These are phyloP conservation scores for Solanum tacnaense DNA, from an alignment of 257 asterid genomes.

Conservation along the genomic window DNA sequence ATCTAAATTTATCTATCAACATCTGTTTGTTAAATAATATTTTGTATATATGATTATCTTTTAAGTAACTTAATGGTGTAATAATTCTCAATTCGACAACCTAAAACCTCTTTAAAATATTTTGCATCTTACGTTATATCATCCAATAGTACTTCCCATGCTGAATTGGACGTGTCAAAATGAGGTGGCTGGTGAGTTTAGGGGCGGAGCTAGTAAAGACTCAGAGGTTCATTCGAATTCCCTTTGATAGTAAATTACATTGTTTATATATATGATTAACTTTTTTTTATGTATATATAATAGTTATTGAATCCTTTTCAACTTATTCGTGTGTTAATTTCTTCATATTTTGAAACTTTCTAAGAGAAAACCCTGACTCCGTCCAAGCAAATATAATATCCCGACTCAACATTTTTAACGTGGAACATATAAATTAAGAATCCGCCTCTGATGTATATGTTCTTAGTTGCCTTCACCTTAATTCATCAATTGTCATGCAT, in stretches of 20 bases:
- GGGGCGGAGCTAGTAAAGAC: background rate
- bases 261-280: no score
- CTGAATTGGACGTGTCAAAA: background rate
- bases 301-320: no score
- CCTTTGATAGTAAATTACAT: no score
- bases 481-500: background rate
- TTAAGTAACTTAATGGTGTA: background rate
- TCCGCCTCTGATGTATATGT: background rate
- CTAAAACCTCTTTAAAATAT: background rate
- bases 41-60: background rate
- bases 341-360: background rate
- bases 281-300: no score
- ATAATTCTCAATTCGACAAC: background rate
- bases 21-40: background rate
- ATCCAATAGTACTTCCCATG: background rate
- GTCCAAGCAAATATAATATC: background rate
- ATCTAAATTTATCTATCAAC: background rate
- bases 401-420: background rate
- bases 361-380: background rate
- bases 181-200: background rate
- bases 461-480: background rate
- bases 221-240: background rate
- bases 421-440: background rate
- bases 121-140: background rate
- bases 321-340: no score